Conservation (phyloP, 805 yeast species). For the Kluyveromyces nonfermentans region DNA sequence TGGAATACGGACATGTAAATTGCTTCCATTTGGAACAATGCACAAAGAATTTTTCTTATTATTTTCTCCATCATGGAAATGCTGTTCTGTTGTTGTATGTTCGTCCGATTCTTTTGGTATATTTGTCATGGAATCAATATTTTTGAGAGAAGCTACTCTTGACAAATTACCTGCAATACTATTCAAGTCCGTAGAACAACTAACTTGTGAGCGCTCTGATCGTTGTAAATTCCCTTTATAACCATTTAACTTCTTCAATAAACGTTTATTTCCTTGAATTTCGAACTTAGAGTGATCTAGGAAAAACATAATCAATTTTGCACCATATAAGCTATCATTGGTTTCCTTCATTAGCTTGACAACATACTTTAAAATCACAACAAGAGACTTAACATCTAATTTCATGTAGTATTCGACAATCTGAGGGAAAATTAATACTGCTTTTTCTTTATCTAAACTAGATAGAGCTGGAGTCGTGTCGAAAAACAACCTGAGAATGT, state of each 20-base stretch:
- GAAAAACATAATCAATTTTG: neutral
- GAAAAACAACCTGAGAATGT: constrained; percentile 9
- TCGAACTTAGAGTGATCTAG: constrained; percentile 1
- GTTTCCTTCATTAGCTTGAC: neutral
- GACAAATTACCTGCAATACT: neutral
- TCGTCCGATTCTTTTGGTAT: neutral
- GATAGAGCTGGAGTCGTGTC: neutral
- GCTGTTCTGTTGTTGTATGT: neutral
- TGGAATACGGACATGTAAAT: neutral
- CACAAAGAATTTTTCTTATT: neutral
- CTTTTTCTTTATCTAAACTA: neutral
- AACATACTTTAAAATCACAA: neutral
- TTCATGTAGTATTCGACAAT: neutral
- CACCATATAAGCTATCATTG: neutral
- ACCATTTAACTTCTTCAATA: neutral
- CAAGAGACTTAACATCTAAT: neutral
- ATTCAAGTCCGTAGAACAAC: neutral
- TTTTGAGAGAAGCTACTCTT: too few relatives aligned
- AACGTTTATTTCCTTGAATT: constrained; percentile 1
- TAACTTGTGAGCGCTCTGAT: neutral
- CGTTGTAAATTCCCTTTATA: neutral
- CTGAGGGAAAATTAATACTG: neutral
- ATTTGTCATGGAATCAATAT: neutral
- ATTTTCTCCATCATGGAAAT: neutral
- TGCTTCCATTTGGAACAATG: neutral